These are phyloP conservation scores for Diaporthe citri DNA, from an alignment of 2,329 filamentous ascomycete species.

Conservation along the genomic window DNA sequence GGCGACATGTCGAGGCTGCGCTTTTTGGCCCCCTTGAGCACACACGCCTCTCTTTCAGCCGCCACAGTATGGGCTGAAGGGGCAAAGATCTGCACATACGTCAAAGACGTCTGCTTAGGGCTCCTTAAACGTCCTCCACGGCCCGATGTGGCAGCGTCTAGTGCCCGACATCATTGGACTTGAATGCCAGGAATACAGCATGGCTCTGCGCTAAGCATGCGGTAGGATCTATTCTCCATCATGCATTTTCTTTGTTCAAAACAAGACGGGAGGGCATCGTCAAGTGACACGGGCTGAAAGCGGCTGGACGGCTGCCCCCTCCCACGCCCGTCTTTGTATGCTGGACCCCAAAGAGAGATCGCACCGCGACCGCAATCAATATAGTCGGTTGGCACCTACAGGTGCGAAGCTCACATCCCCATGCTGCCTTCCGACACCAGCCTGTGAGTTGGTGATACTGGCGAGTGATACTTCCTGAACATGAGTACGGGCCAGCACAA, in stretches of 20 bases:
- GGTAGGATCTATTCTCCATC: neutral
- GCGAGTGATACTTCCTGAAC: neutral
- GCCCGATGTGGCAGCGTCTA: slow-evolving; percentile 6
- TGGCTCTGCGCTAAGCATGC: slow-evolving; percentile 6
- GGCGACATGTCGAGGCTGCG: neutral
- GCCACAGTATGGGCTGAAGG: neutral
- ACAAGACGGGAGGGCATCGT: slow-evolving; percentile 13
- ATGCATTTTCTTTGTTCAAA: slow-evolving; percentile 7
- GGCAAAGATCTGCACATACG: neutral
- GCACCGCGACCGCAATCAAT: neutral
- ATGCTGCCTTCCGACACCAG: neutral
- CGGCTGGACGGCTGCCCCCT: slow-evolving; percentile 21
- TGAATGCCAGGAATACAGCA: slow-evolving; percentile 13
- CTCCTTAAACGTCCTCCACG: neutral
- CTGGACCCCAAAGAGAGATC: slow-evolving; percentile 14
- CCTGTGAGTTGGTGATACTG: neutral
- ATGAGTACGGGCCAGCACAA: slow-evolving; percentile 20
- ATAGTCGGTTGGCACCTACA: slow-evolving; percentile 18
- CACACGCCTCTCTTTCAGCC: neutral
- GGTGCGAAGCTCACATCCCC: neutral
- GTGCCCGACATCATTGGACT: slow-evolving; percentile 6
- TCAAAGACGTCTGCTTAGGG: neutral
- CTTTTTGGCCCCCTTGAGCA: slow-evolving; percentile 2
- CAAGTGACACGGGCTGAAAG: slow-evolving; percentile 36
- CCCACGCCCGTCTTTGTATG: slow-evolving; percentile 18